A percentile compares a stretch with the other conserved stretches of the same genome.
These are phyloP conservation scores for Parastagonospora nodorum DNA, from an alignment of 2,329 filamentous ascomycete genomes.

Conservation along the genomic window DNA sequence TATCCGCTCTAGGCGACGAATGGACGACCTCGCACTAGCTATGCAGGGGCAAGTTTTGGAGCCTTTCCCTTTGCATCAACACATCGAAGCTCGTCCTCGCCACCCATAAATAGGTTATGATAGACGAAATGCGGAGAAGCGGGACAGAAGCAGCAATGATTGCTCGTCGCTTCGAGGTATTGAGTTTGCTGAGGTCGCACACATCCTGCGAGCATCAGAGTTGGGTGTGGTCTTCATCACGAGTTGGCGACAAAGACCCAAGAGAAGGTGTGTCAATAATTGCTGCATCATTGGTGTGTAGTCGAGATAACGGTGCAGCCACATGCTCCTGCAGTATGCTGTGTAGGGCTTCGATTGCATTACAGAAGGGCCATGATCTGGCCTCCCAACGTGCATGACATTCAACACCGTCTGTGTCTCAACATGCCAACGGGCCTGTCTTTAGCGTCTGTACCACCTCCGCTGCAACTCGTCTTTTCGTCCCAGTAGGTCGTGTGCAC, in stretches of 20 bases:
- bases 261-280: background rate
- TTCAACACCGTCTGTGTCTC: constrained; percentile 16
- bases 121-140: constrained; percentile 45
- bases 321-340: constrained; percentile 10
- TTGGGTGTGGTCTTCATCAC: constrained; percentile 1
- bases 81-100: constrained; percentile 30
- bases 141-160: constrained; percentile 23
- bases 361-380: constrained; percentile 7
- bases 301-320: constrained; percentile 12
- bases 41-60: constrained; percentile 35
- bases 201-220: background rate
- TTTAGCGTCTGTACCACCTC: constrained; percentile 11
- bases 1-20: constrained; percentile 33
- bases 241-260: background rate
- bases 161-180: constrained; percentile 7
- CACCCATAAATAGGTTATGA: constrained; percentile 41
- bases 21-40: constrained; percentile 21
- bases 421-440: constrained; percentile 9
- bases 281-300: background rate
- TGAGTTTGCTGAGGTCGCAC: background rate
- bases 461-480: constrained; percentile 10
- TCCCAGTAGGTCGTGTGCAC: background rate
- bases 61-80: constrained; percentile 25
- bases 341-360: constrained; percentile 6
- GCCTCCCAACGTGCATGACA: constrained; percentile 13